Evolutionary conservation across 257 asterid genomes (phyloP), one percentile per base, ranked within the genome.

Genomic region (Solanum etuberosum): DNA sequence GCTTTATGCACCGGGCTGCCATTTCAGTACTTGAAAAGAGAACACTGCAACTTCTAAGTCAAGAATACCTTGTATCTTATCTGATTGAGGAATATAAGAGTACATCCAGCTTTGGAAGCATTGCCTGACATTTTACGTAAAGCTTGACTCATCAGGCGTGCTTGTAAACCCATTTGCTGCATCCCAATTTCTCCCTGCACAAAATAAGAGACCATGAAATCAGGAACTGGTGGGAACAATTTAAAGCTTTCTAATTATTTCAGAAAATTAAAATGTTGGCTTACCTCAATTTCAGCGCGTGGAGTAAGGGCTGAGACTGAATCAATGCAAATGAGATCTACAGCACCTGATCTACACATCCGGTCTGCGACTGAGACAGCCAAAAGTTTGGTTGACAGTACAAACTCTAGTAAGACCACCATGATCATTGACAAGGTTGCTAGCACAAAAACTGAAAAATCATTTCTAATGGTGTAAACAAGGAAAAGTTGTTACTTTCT

Each of bases 151-250:
- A 97, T 97, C 82, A 97, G 95, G 34, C 99, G 98, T 9, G 99
- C 99, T 92, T 97, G 99, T 91, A 97, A 90, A 88, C 99, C 99
- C 94, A 97, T 97, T 94, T 97, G 99, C 88, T 97, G 99, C 99
- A 97, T 96, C 80, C 99, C 99, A 13, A 97, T 97, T 91, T 97
- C 99, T 87, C 99, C 99, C 99, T 97, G 77, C 9, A 86, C 86
- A 88, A 90, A 86, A 88, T 70, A 51, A 38, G 76, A 87, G 7
- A 65, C 38, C 86, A 57, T 18, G 37, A 86, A 38, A 61, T 88
- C 74, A 86, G 38, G 71, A 78, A 27, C 81, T 48, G 67, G 67
- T 42, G 83, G 82, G 72, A 84, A 70, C 51, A 63, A 40, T 16
- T 74, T 10, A 68, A 76, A 74, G 34, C 68, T 87, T 90, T 77